A percentile compares a stretch with the other conserved stretches of the same genome.
Conservation (phyloP, 1,284 basidiomycete genomes). For the Schizophyllum commune region DNA sequence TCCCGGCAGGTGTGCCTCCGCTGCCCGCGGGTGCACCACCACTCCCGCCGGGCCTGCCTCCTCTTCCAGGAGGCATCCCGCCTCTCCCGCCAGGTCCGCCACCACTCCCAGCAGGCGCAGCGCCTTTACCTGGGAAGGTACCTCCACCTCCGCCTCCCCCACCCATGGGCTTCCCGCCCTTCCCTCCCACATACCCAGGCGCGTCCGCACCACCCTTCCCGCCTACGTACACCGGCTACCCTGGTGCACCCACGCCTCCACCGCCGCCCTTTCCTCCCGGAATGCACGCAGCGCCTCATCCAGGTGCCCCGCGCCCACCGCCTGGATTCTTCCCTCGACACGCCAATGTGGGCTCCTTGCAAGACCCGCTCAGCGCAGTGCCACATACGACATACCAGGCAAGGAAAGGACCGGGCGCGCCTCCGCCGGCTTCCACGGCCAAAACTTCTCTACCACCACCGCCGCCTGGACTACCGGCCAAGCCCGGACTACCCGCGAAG, state of each 20-base stretch:
- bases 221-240: too few relatives aligned
- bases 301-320: conserved; percentile 25
- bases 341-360: conserved; percentile 41
- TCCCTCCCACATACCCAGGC: too few relatives aligned
- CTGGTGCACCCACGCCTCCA: conserved; percentile 17
- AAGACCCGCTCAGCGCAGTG: conserved; percentile 55
- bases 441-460: conserved; percentile 28
- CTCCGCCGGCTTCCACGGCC: conserved; percentile 16
- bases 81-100: conserved; percentile 14
- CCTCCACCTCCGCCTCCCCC: conserved; percentile 11
- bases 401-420: conserved; percentile 33
- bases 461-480: conserved; percentile 17
- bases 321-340: conserved; percentile 50
- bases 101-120: conserved; percentile 14
- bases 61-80: conserved; percentile 19
- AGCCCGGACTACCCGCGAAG: conserved; percentile 18
- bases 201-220: too few relatives aligned
- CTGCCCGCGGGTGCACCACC: conserved; percentile 18
- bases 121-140: neutral
- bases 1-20: conserved; percentile 15
- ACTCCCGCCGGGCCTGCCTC: conserved; percentile 20
- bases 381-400: conserved; percentile 64
- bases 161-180: conserved; percentile 11
- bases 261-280: conserved; percentile 23
- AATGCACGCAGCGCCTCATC: conserved; percentile 1